Percentiles rank a stretch among this genome's conserved stretches.
Conservation (phyloP, 495 filamentous ascomycete species). For the Daldinia decipiens region DNA sequence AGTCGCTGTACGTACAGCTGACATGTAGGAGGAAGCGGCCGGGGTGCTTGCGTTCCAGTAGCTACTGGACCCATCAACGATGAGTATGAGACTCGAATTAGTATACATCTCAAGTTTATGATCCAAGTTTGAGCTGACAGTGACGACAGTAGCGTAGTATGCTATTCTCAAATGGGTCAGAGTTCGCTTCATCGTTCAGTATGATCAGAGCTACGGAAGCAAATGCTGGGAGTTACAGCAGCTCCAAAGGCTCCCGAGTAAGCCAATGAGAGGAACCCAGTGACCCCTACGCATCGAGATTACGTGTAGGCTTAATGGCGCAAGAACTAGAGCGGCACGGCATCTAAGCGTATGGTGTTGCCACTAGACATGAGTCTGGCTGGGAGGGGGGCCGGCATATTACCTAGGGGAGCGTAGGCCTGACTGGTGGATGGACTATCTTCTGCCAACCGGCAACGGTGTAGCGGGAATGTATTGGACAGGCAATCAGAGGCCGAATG, state of each 20-base stretch:
- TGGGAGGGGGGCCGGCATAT: conserved; percentile 31
- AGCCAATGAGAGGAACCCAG: conserved; percentile 11
- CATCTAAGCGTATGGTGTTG: conserved; percentile 19
- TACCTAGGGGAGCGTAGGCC: conserved; percentile 8
- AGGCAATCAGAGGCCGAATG: conserved; percentile 8
- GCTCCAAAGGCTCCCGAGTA: neutral
- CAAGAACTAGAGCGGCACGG: conserved; percentile 32
- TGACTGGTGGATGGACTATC: conserved; percentile 7
- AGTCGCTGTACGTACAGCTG: conserved; percentile 23
- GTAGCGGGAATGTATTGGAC: conserved; percentile 6
- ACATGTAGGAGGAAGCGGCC: conserved; percentile 7
- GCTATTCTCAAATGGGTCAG: conserved; percentile 8
- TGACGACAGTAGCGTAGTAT: conserved; percentile 25
- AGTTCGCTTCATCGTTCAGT: conserved; percentile 12
- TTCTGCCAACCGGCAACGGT: conserved; percentile 11
- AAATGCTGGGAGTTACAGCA: conserved; percentile 6
- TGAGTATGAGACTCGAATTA: conserved; percentile 33
- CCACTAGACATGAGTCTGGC: conserved; percentile 19
- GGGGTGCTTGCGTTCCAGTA: conserved; percentile 16
- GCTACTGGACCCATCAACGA: conserved; percentile 8
- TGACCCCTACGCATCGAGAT: conserved; percentile 1
- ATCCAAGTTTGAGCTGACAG: conserved; percentile 20
- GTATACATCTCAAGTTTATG: conserved; percentile 31
- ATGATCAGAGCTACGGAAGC: conserved; percentile 13
- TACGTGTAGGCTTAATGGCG: conserved; percentile 10